Conservation (phyloP, 495 filamentous ascomycete genomes). For the Hypoxylon intermedium region DNA sequence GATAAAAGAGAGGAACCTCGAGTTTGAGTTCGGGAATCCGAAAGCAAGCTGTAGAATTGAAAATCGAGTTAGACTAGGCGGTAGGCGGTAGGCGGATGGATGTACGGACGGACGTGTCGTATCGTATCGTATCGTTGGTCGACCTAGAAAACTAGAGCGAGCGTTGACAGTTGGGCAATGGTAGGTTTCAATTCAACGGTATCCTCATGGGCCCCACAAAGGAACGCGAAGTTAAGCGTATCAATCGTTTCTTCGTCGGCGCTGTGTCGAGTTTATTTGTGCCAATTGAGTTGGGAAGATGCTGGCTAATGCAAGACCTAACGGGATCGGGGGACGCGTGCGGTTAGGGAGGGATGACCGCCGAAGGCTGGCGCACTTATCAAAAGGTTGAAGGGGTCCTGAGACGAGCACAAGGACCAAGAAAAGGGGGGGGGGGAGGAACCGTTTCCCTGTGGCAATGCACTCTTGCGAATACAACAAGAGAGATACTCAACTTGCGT, state of each 20-base stretch:
- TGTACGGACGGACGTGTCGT: conserved; percentile 21
- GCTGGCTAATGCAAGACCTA: conserved; percentile 25
- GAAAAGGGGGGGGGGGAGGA: conserved; percentile 6
- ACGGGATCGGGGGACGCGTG: conserved; percentile 25
- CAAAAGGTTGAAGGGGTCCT: not conserved
- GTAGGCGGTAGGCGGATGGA: too few relatives aligned
- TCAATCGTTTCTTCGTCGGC: conserved; percentile 16
- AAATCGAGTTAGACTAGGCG: too few relatives aligned
- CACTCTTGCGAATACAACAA: not conserved
- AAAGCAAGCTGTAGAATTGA: too few relatives aligned
- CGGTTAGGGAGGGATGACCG: conserved; percentile 11
- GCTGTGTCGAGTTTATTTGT: conserved; percentile 24
- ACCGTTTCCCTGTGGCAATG: conserved; percentile 24
- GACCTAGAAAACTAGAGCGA: conserved; percentile 10
- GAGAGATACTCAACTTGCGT: conserved; percentile 1
- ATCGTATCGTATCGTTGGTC: conserved; percentile 8
- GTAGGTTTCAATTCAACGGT: conserved; percentile 22
- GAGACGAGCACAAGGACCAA: not conserved
- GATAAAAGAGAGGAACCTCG: too few relatives aligned
- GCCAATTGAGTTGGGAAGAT: conserved; percentile 27
- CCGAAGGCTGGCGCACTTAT: conserved; percentile 1
- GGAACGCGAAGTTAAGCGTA: conserved; percentile 12
- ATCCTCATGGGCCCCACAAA: conserved; percentile 14
- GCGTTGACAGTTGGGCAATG: conserved; percentile 25
- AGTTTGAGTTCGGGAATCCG: too few relatives aligned